Conservation (phyloP, 1,284 basidiomycete species). For the Ustilago shanxiensis region DNA sequence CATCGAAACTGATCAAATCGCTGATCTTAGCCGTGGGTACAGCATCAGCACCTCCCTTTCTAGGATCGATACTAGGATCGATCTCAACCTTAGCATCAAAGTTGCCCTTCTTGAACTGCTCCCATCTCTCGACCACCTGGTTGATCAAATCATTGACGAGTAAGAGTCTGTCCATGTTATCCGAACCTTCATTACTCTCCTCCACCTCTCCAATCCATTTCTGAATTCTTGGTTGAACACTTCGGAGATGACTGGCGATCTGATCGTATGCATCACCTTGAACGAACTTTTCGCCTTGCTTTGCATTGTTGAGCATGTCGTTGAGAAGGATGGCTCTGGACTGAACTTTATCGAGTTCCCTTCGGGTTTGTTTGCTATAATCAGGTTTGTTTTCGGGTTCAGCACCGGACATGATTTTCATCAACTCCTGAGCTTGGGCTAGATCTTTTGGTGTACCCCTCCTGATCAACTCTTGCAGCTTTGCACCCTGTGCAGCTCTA, state of each 20-base stretch:
- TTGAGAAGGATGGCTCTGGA: constrained; percentile 92
- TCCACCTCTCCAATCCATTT: constrained; percentile 97
- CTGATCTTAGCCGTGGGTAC: constrained; percentile 65
- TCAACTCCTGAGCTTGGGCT: constrained; percentile 94
- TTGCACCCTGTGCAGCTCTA: constrained; percentile 92
- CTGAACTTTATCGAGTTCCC: constrained; percentile 93
- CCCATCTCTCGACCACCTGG: constrained; percentile 87
- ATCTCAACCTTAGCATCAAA: constrained; percentile 77
- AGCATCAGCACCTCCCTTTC: constrained; percentile 60
- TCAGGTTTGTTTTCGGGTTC: constrained; percentile 94
- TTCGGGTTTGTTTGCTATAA: constrained; percentile 87
- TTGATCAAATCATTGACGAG: constrained; percentile 99
- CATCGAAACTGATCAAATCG: constrained; percentile 68
- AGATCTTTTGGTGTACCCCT: constrained; percentile 95
- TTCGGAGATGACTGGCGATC: constrained; percentile 85
- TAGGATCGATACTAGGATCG: constrained; percentile 70
- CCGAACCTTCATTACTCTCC: constrained; percentile 74
- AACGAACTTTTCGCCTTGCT: constrained; percentile 75
- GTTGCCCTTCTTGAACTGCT: constrained; percentile 91
- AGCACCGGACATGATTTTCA: constrained; percentile 95
- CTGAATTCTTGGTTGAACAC: constrained; percentile 92
- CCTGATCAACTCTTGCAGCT: constrained; percentile 96
- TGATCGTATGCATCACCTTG: constrained; percentile 95
- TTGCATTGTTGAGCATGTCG: constrained; percentile 95
- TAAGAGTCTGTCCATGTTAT: constrained; percentile 88